Conservation (phyloP, 306 rosid genomes). For the Spatholobus suberectus region DNA sequence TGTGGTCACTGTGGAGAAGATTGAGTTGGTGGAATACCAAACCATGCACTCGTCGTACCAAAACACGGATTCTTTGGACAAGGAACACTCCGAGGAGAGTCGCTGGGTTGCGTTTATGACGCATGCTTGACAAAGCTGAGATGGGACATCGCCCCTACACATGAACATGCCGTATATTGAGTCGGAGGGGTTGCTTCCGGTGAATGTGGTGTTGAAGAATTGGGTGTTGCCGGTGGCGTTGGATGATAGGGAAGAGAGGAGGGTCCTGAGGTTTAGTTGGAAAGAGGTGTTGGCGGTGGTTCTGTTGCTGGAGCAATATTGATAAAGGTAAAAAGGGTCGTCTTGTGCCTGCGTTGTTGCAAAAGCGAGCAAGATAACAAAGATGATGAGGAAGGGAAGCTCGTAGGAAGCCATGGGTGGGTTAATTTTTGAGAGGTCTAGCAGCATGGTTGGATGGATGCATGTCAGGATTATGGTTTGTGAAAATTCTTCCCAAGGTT, state of each 20-base stretch:
- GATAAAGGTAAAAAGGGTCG: neutral
- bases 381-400: neutral
- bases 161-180: neutral
- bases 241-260: neutral
- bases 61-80: neutral
- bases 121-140: neutral
- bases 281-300: neutral
- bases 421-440: neutral
- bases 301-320: neutral
- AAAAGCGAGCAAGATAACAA: neutral
- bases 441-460: neutral
- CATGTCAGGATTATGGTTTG: neutral
- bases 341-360: neutral
- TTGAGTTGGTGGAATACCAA: neutral
- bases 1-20: neutral
- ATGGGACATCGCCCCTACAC: neutral
- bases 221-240: neutral
- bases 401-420: neutral
- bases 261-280: neutral
- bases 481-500: no score
- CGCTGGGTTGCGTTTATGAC: neutral
- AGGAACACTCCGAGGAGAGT: neutral
- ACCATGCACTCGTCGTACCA: constrained; percentile 21
- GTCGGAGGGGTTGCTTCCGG: neutral
- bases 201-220: neutral